Conservation (phyloP, 2,329 filamentous ascomycete species). For the Calonectria ilicicola region DNA sequence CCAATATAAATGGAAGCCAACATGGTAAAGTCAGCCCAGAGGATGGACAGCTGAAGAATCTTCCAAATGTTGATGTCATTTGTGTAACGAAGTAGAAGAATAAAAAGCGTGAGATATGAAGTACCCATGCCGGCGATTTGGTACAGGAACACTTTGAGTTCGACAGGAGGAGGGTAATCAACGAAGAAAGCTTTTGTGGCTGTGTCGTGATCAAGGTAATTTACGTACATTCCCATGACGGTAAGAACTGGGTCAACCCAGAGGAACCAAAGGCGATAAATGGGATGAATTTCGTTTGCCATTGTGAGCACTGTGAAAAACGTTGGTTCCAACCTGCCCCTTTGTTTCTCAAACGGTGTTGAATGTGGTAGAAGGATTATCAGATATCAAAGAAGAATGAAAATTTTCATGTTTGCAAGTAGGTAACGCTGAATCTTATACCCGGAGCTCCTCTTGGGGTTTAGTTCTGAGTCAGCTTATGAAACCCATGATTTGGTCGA, state of each 20-base stretch:
- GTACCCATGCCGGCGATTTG: conserved; percentile 39
- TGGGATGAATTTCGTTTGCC: conserved; percentile 24
- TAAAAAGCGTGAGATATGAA: conserved; percentile 24
- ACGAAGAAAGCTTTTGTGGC: conserved; percentile 27
- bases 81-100: conserved; percentile 32
- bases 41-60: conserved; percentile 30
- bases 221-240: conserved; percentile 29
- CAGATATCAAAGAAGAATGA: neutral
- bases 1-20: conserved; percentile 32
- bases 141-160: conserved; percentile 32
- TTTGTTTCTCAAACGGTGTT: neutral
- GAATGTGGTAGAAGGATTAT: neutral
- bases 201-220: conserved; percentile 31
- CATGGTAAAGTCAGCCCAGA: conserved; percentile 37
- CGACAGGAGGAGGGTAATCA: conserved; percentile 18
- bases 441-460: neutral
- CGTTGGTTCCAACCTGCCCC: neutral
- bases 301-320: conserved; percentile 7
- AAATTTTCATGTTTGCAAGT: neutral
- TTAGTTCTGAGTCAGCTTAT: conserved; percentile 17
- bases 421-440: neutral
- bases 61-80: conserved; percentile 38
- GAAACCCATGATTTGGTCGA: neutral
- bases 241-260: conserved; percentile 39
- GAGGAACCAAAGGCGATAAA: conserved; percentile 36